Percentiles rank a stretch among this genome's conserved stretches.
Conservation (phyloP, 192 early-diverging fungal species). For the Entomortierella chlamydospora region DNA sequence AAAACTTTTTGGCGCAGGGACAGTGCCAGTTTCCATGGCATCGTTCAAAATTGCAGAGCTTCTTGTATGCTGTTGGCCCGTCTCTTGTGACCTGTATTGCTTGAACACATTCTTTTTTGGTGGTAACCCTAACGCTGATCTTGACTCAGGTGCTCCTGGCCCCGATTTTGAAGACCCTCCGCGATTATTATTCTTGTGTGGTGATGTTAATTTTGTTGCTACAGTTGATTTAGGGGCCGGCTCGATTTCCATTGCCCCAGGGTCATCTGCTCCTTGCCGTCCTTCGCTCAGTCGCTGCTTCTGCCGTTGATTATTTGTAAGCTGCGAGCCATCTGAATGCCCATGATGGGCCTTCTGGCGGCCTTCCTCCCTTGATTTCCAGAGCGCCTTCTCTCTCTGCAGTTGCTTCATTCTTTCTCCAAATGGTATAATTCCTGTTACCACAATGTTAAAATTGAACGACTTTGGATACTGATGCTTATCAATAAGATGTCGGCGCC, state of each 20-base stretch:
- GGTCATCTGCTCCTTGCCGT: not conserved
- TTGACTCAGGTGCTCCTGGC: not conserved
- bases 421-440: conserved; percentile 54
- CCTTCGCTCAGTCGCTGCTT: too few relatives aligned
- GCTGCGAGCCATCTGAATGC: not conserved
- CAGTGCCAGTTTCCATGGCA: conserved; percentile 20
- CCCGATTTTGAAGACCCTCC: not conserved
- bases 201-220: not conserved
- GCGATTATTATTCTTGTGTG: not conserved
- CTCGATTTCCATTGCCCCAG: conserved; percentile 23
- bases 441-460: conserved; percentile 62
- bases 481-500: conserved; percentile 63
- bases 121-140: not conserved
- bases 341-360: not conserved
- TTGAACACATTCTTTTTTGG: conserved; percentile 19
- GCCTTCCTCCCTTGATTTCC: conserved; percentile 2
- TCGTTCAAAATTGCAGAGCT: not conserved
- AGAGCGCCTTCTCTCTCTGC: conserved; percentile 24
- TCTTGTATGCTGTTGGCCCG: not conserved
- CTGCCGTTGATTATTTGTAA: not conserved
- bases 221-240: not conserved
- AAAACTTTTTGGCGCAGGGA: not conserved
- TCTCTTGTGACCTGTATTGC: conserved; percentile 14
- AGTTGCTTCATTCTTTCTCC: conserved; percentile 21
- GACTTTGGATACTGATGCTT: conserved; percentile 63